Evolutionary conservation across 140 eudicot species (phyloP).

Genomic region (Anethum foeniculum): DNA sequence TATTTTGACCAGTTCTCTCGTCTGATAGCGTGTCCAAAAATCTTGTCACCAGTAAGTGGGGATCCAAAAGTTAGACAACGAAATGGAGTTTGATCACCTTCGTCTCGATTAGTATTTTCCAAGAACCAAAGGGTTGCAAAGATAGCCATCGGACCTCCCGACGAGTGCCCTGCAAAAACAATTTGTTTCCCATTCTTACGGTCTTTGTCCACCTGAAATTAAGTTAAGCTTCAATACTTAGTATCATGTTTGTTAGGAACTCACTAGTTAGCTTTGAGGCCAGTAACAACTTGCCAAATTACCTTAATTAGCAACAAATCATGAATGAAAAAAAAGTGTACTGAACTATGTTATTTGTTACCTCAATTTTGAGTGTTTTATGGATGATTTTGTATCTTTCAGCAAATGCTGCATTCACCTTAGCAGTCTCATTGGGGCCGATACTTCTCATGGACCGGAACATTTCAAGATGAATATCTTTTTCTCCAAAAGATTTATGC

Average conservation of each 20-base stretch:
- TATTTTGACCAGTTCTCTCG: conserved; percentile 58
- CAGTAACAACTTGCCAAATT: neutral
- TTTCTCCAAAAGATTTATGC: conserved; percentile 31
- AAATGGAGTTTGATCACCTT: conserved; percentile 2
- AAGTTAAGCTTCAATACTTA: neutral
- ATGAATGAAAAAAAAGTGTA: neutral
- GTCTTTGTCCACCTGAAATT: conserved; percentile 65
- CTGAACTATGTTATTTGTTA: neutral
- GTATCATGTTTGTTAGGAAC: neutral
- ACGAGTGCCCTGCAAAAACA: conserved; percentile 64
- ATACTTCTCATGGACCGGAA: conserved; percentile 43
- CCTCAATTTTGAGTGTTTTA: conserved; percentile 26
- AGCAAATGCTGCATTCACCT: conserved; percentile 37
- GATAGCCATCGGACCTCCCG: conserved; percentile 60
- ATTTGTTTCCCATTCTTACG: conserved; percentile 36
- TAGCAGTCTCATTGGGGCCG: conserved; percentile 28
- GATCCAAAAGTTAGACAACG: conserved; percentile 80
- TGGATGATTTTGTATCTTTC: conserved; percentile 23
- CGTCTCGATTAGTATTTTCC: conserved; percentile 34
- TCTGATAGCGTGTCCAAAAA: conserved; percentile 46
- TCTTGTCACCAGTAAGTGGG: conserved; percentile 52
- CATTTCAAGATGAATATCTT: conserved; percentile 18
- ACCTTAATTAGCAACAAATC: neutral
- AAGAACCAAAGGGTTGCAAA: conserved; percentile 74
- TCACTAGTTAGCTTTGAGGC: neutral